Base-by-base conservation (phyloP, 2,329 filamentous ascomycete species). In the Pyrenophora tritici-repentis region DNA sequence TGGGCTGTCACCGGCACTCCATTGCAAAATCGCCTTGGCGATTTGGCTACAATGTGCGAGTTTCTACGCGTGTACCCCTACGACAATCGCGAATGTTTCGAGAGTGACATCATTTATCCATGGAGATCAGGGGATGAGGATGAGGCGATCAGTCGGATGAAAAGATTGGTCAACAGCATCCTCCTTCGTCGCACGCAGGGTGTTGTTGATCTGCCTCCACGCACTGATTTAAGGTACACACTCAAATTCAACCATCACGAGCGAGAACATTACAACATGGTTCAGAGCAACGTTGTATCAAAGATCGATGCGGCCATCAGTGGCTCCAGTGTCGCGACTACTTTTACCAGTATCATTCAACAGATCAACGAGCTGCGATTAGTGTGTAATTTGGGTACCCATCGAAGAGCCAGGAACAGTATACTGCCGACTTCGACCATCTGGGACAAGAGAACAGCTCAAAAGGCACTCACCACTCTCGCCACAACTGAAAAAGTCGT, bases 1-100 rank as follows among this genome's bases (percentile, higher is more conserved):
- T 83, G 81, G 81, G 82, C 79, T 53, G 68, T 83, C 1, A 79
- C 79, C 0, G 81, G 80, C 1, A 83, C 81, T 0, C 62, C 62
- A 2, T 38, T 64, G 2, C 64, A 67, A 24, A 67, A 63, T 12
- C 37, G 32, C 3, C 54, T 67, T 0, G 36, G 29, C 2, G 64
- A 67, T 36, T 48, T 65, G 1, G 40, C 46, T n/a, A 50, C 50
- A 0, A 44, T 67, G 2, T 59, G 60, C 18, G 47, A 48, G 4
- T 65, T 63, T 12, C 52, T 67, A 14, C 56, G 46, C 12, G 47
- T 59, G 24, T 6, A 24, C 1, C 55, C 58, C 0, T 61, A 62
- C 14, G 49, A 65, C 2, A 68, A 79, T 7, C 52, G 55, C 1
- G 71, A 60, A 20, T 39, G 40, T 0, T 81, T 80, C 36, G 72